phyloP scores from a whole-genome alignment of 371 early-diverging fungal genomes.

The Zopfochytrium polystomum region DNA sequence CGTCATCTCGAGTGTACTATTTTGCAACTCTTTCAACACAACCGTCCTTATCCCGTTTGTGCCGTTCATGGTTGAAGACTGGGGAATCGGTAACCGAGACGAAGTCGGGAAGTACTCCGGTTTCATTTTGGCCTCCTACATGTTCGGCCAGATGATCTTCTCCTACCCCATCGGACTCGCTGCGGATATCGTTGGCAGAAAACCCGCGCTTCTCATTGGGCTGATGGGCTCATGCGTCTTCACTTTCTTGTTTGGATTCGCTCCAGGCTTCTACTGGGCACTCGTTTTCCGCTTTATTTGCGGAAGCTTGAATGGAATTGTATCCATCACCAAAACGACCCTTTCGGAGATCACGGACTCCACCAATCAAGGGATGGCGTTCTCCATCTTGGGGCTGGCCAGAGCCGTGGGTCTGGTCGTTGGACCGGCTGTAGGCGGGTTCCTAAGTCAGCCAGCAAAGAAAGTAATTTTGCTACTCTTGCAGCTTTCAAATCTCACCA shows the following conservation, averaged over 20 bases:
- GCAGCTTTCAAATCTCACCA: not conserved
- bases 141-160: conserved; percentile 33
- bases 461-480: not conserved
- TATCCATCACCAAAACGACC: conserved; percentile 16
- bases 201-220: conserved; percentile 26
- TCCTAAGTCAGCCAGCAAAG: conserved; percentile 13
- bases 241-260: conserved; percentile 28
- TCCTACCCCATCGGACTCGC: conserved; percentile 26
- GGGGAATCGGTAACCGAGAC: conserved; percentile 15
- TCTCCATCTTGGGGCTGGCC: conserved; percentile 22
- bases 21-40: not conserved
- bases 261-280: conserved; percentile 22
- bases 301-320: conserved; percentile 31
- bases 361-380: conserved; percentile 25
- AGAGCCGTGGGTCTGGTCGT: conserved; percentile 28
- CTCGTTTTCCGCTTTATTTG: conserved; percentile 15
- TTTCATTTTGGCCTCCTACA: conserved; percentile 26
- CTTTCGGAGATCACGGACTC: conserved; percentile 27
- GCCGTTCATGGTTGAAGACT: conserved; percentile 32
- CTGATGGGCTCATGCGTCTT: conserved; percentile 16
- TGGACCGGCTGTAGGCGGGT: conserved; percentile 28
- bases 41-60: conserved; percentile 31
- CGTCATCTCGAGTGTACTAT: not conserved
- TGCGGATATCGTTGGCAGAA: conserved; percentile 21
- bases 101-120: conserved; percentile 25